Conservation (phyloP, 1,284 basidiomycete genomes). For the Xanthoconium separans region DNA sequence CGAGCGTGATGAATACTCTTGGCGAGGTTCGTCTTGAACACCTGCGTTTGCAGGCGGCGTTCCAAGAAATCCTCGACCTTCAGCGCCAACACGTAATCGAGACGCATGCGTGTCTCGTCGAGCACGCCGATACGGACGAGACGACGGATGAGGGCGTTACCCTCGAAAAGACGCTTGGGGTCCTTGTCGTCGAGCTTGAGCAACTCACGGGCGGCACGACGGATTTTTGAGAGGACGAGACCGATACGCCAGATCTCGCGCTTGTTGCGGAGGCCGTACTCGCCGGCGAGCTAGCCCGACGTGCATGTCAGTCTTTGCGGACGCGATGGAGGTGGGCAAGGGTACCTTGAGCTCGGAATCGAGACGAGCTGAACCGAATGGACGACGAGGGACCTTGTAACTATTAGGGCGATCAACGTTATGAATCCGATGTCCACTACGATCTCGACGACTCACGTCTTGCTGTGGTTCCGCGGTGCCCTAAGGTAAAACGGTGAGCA, state of each 20-base stretch:
- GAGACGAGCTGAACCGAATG: constrained; percentile 97
- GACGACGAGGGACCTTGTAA: constrained; percentile 98
- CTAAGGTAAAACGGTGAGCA: constrained; percentile 47
- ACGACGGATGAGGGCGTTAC: constrained; percentile 98
- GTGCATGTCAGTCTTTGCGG: constrained; percentile 1
- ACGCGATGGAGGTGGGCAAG: neutral
- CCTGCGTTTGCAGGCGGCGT: constrained; percentile 97
- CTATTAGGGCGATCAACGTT: constrained; percentile 50
- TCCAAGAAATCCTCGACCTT: constrained; percentile 99
- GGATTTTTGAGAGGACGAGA: constrained; percentile 98
- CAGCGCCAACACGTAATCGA: constrained; percentile 99
- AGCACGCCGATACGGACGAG: constrained; percentile 99
- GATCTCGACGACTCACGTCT: constrained; percentile 84
- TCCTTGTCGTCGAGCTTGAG: constrained; percentile 99
- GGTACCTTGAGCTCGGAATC: constrained; percentile 97
- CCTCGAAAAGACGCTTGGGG: constrained; percentile 99
- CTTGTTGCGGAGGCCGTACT: constrained; percentile 99
- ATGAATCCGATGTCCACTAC: constrained; percentile 68
- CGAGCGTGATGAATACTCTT: constrained; percentile 99
- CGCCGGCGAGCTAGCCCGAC: constrained; percentile 83
- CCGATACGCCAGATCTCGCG: constrained; percentile 99
- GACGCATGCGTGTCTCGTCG: constrained; percentile 98
- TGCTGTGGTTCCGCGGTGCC: constrained; percentile 86
- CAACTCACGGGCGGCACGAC: constrained; percentile 99
- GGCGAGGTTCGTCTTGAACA: constrained; percentile 98